Evolutionary conservation across 2,329 filamentous ascomycete genomes (phyloP).

Genomic region (Neonectria coccinea): DNA sequence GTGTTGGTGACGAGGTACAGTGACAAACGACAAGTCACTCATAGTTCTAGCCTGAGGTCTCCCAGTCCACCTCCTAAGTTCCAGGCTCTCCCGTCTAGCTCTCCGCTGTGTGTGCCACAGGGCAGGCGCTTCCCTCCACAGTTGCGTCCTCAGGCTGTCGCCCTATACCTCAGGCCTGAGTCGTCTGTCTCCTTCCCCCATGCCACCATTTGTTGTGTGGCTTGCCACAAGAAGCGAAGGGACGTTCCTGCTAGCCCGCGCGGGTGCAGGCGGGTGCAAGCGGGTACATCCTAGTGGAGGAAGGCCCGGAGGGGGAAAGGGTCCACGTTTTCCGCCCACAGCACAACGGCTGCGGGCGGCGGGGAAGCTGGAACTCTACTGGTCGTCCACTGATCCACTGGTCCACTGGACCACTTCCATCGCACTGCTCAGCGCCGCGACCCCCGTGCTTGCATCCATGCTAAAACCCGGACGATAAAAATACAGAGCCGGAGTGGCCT

Average conservation of each 20-base stretch:
- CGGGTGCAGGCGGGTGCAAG: conserved; percentile 16
- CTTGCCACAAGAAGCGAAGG: conserved; percentile 11
- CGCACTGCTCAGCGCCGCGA: not conserved
- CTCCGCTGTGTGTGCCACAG: not conserved
- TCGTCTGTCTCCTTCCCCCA: not conserved
- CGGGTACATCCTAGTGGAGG: conserved; percentile 7
- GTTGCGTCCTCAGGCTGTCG: conserved; percentile 7
- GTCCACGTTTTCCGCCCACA: conserved; percentile 29
- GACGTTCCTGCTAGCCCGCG: conserved; percentile 1
- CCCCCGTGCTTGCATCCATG: not conserved
- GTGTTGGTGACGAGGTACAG: conserved; percentile 30
- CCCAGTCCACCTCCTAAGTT: not conserved
- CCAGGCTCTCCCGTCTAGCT: not conserved
- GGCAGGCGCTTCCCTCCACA: not conserved
- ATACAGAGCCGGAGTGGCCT: not conserved
- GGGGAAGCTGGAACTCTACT: conserved; percentile 16
- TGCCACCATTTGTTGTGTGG: conserved; percentile 13
- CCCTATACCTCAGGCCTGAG: not conserved
- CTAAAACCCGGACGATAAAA: no score
- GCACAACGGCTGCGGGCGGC: conserved; percentile 24
- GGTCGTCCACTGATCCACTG: not conserved
- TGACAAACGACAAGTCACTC: conserved; percentile 24
- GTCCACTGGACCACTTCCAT: not conserved
- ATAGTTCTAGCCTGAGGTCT: not conserved
- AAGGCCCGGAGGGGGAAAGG: conserved; percentile 1